Conservation (phyloP, 768 basidiomycete species). For the Kwoniella shandongensis region DNA sequence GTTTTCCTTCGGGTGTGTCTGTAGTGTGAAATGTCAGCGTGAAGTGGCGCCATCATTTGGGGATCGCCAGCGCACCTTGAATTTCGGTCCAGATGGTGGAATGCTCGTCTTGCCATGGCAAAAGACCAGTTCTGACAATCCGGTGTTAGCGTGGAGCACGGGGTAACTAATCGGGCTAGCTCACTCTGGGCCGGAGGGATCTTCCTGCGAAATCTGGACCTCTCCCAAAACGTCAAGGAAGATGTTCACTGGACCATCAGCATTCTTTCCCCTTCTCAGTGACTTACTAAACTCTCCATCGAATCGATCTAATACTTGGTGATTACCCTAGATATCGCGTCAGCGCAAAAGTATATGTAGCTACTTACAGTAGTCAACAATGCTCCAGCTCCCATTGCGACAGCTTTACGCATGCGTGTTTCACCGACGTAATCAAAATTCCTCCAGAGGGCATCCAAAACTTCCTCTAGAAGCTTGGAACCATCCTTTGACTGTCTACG, state of each 20-base stretch:
- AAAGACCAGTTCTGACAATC: slow-evolving; percentile 26
- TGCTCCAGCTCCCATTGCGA: slow-evolving; percentile 50
- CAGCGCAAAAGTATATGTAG: background rate
- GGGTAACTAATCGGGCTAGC: too few species aligned
- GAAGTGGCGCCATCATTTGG: background rate
- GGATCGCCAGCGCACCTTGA: slow-evolving; percentile 24
- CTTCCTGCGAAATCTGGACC: slow-evolving; percentile 34
- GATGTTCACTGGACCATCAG: slow-evolving; percentile 44
- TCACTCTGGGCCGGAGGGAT: slow-evolving; percentile 32
- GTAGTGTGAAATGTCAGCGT: background rate
- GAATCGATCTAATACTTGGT: slow-evolving; percentile 44
- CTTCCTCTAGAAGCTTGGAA: slow-evolving; percentile 43
- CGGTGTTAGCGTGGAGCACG: too few species aligned
- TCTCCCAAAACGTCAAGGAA: slow-evolving; percentile 52
- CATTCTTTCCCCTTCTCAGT: background rate
- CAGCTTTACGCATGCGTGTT: slow-evolving; percentile 44
- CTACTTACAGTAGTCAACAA: slow-evolving; percentile 44
- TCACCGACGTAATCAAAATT: slow-evolving; percentile 52
- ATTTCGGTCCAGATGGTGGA: slow-evolving; percentile 30
- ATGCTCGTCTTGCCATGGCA: slow-evolving; percentile 34
- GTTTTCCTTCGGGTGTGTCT: slow-evolving; percentile 40
- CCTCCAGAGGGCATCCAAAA: slow-evolving; percentile 51
- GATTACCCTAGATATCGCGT: slow-evolving; percentile 37
- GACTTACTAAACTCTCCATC: slow-evolving; percentile 51
- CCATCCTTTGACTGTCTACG: slow-evolving; percentile 26